phyloP scores from a whole-genome alignment of 164 flowering plant genomes.

The Amborella trichopoda region DNA sequence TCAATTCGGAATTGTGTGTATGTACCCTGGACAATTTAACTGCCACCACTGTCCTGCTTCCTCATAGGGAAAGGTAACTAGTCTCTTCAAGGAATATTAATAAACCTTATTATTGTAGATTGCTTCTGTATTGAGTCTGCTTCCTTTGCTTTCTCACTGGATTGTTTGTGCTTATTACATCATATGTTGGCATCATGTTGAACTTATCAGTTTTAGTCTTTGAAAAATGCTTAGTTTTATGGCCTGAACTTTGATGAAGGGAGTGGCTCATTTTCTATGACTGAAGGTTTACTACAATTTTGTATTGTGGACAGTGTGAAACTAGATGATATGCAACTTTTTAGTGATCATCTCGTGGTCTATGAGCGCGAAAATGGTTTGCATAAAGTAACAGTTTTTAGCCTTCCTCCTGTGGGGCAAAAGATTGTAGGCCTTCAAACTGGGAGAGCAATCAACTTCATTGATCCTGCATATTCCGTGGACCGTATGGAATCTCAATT shows the following conservation, averaged over 20 bases:
- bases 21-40: conserved; percentile 57
- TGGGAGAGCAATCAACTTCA: conserved; percentile 53
- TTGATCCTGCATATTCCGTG: conserved; percentile 66
- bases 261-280: too few species aligned
- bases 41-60: conserved; percentile 54
- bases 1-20: conserved; percentile 75
- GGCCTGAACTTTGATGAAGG: too few species aligned
- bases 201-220: too few species aligned
- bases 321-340: conserved; percentile 57
- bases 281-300: too few species aligned
- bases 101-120: too few species aligned
- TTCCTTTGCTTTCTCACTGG: too few species aligned
- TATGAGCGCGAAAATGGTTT: conserved; percentile 76
- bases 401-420: conserved; percentile 59
- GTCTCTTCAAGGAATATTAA: too few species aligned
- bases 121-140: too few species aligned
- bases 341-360: conserved; percentile 49
- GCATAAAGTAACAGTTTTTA: conserved; percentile 38
- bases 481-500: conserved; percentile 47
- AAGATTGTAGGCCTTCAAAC: conserved; percentile 43
- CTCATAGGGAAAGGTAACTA: conserved; percentile 74
- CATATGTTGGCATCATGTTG: too few species aligned
- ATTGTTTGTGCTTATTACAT: too few species aligned
- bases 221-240: too few species aligned
- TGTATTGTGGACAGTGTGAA: conserved; percentile 79